Evolutionary conservation across 2,329 filamentous ascomycete genomes (phyloP), one percentile per base, ranked within the genome.

Genomic region (Mollisiaceae sp.): DNA sequence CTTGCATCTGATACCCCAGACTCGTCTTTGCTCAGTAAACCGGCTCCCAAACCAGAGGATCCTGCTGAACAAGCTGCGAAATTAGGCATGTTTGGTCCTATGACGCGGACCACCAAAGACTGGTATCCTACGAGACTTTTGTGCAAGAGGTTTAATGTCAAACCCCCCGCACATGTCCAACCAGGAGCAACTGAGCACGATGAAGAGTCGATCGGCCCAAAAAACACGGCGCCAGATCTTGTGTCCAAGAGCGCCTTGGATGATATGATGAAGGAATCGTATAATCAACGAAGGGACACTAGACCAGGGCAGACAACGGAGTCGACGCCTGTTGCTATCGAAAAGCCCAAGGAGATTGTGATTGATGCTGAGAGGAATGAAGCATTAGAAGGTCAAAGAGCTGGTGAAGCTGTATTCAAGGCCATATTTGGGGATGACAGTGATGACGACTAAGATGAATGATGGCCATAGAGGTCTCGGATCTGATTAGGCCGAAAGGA

Each of bases 141-240:
- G n/a, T 98, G 94, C 79, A 99, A 98, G 77, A 85, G 95, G 9
- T 97, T 99, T 79, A 93, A 93, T 71, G 90, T 98, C n/a, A 88
- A 85, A 66, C 86, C 91, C 9, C 93, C 94, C 0, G 83, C 85
- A 11, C 86, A 93, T 76, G 87, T 90, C 38, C 84, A 86, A 39
- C 72, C 79, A 82, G 39, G 69, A 27, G 84, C 89, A 50, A 77
- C 82, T 0, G 81, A 76, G 71, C 70, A 73, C 52, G 68, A 62
- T 4, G 72, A 72, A 8, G 78, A 67, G 59, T 73, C 66, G 56
- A 67, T 63, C 4, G 66, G 63, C 0, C 65, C 69, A 6, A 63
- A 67, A 65, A 74, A 72, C 27, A 73, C 64, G 64, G 60, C 72
- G 58, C n/a, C 75, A 56, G 83, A 85, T 65, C 77, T 85, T 27